Percentiles rank a stretch among this genome's conserved stretches.
Conservation (phyloP, 495 filamentous ascomycete genomes). For the Cercophora samala region DNA sequence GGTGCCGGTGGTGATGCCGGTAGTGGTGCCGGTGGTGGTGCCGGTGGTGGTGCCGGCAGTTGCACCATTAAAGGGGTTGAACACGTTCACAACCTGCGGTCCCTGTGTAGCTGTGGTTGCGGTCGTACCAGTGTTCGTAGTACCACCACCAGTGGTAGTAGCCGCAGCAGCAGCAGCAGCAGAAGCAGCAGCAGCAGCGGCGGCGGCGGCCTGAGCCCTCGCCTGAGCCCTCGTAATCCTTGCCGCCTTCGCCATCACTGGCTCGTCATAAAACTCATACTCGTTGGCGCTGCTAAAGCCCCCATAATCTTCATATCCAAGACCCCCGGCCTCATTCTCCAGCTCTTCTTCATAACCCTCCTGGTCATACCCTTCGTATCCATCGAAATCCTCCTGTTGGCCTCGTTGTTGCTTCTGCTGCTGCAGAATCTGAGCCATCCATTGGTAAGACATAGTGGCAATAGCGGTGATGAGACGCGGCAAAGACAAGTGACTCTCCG, state of each 20-base stretch:
- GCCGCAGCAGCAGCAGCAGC: not conserved
- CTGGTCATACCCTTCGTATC: not conserved
- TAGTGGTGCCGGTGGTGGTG: no score
- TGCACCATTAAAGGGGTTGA: no score
- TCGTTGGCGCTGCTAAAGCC: not conserved
- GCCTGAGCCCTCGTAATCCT: not conserved
- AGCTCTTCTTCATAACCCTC: not conserved
- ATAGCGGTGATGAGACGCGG: no score
- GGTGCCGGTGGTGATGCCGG: no score
- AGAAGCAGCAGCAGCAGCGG: no score
- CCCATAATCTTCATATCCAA: not conserved
- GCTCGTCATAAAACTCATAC: not conserved
- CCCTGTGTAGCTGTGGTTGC: no score
- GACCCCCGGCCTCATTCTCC: not conserved
- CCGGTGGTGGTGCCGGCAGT: no score
- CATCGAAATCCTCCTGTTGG: not conserved
- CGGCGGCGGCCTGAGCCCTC: no score
- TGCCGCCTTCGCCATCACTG: not conserved
- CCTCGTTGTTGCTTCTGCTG: not conserved
- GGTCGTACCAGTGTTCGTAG: no score
- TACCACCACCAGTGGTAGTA: not conserved
- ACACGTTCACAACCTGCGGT: no score
- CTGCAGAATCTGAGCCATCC: not conserved
- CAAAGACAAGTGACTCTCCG: no score
- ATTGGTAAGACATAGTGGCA: not conserved